phyloP scores from a whole-genome alignment of 192 early-diverging fungal genomes.

The Jimgerdemannia lactiflua region DNA sequence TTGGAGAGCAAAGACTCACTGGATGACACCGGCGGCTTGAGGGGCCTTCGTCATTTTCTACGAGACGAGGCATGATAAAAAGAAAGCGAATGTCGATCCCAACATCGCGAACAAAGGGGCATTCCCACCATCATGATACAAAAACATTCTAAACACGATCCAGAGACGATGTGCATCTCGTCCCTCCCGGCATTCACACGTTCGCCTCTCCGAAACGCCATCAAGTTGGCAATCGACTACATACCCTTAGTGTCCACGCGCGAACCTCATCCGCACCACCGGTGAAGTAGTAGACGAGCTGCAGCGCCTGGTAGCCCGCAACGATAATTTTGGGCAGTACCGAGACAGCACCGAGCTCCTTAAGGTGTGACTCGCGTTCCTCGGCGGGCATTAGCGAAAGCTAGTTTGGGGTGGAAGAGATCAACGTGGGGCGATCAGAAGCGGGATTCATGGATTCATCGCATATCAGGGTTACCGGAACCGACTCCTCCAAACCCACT shows the following conservation, averaged over 20 bases:
- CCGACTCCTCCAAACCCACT: too few relatives aligned
- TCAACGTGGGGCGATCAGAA: too few relatives aligned
- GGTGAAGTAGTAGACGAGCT: constrained; percentile 94
- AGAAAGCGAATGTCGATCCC: background rate
- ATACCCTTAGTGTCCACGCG: constrained; percentile 79
- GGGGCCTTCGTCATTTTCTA: constrained; percentile 51
- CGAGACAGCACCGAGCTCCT: constrained; percentile 62
- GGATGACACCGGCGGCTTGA: constrained; percentile 92
- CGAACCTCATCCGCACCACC: constrained; percentile 89
- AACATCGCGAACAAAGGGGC: too few relatives aligned
- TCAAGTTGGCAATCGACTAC: background rate
- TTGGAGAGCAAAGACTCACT: constrained; percentile 44
- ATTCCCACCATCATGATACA: background rate
- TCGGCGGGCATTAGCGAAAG: constrained; percentile 36
- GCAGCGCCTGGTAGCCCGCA: constrained; percentile 84
- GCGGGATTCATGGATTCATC: too few relatives aligned
- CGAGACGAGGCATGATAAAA: background rate
- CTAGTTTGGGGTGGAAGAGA: constrained; percentile 19
- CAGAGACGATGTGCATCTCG: too few relatives aligned
- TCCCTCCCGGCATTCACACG: too few relatives aligned
- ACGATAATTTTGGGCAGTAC: constrained; percentile 89
- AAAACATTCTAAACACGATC: background rate
- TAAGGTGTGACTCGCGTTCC: constrained; percentile 59
- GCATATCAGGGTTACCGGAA: too few relatives aligned
- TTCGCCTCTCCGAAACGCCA: background rate